A percentile compares a stretch with the other conserved stretches of the same genome.
Conservation (phyloP, 345 rosid species). For the Turnera subulata region DNA sequence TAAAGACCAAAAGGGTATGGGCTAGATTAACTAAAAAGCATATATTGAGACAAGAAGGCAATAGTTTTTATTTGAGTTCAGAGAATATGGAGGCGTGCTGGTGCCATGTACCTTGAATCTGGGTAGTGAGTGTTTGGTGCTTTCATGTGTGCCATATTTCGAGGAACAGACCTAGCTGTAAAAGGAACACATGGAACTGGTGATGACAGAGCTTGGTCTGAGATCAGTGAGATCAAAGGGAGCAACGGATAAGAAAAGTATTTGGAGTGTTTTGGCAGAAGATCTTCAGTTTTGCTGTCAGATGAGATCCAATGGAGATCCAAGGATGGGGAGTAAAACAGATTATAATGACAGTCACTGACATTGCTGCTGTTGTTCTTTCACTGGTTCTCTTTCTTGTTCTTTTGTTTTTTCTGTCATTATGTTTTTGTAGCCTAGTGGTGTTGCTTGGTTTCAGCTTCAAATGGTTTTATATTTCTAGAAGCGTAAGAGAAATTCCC, state of each 20-base stretch:
- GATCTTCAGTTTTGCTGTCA: slow-evolving; percentile 42
- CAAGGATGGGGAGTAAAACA: slow-evolving; percentile 31
- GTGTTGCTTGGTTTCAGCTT: too few species aligned
- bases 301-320: slow-evolving; percentile 43
- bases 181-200: slow-evolving; percentile 30
- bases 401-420: slow-evolving; percentile 4
- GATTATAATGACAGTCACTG: slow-evolving; percentile 28
- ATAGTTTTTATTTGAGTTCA: slow-evolving; percentile 42
- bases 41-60: slow-evolving; percentile 46
- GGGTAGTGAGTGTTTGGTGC: slow-evolving; percentile 27
- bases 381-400: slow-evolving; percentile 13
- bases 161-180: slow-evolving; percentile 49
- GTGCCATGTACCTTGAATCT: slow-evolving; percentile 55
- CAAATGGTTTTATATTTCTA: too few species aligned
- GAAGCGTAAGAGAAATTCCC: slow-evolving; percentile 1
- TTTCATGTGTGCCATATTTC: slow-evolving; percentile 32
- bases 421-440: slow-evolving; percentile 12
- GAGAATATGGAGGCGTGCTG: slow-evolving; percentile 45
- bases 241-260: slow-evolving; percentile 30
- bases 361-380: slow-evolving; percentile 29
- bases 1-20: slow-evolving; percentile 61
- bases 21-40: slow-evolving; percentile 40
- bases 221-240: slow-evolving; percentile 30
- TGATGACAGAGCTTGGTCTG: slow-evolving; percentile 32
- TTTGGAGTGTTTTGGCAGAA: slow-evolving; percentile 32